Conservation (phyloP, 2,329 filamentous ascomycete species). For the Fusarium citri region DNA sequence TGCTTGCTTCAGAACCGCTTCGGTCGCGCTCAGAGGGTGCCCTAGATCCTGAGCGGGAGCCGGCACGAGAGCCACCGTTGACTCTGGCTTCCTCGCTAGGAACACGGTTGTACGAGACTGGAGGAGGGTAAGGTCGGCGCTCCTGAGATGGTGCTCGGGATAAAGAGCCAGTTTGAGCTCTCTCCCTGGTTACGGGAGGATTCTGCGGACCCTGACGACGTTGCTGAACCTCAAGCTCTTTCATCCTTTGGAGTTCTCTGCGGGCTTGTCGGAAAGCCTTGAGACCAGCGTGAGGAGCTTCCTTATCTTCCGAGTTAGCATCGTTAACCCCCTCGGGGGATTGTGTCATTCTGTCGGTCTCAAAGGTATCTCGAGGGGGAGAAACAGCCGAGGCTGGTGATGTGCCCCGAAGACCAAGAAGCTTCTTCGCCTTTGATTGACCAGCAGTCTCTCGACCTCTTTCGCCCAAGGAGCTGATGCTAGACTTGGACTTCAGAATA, state of each 20-base stretch:
- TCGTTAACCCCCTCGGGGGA: conserved; percentile 33
- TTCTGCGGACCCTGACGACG: conserved; percentile 51
- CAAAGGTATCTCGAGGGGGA: conserved; percentile 51
- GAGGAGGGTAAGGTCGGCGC: conserved; percentile 53
- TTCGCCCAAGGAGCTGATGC: conserved; percentile 72
- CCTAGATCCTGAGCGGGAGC: conserved; percentile 45
- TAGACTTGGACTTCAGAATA: conserved; percentile 74
- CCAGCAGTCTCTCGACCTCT: conserved; percentile 55
- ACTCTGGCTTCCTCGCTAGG: conserved; percentile 58
- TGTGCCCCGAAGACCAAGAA: conserved; percentile 67
- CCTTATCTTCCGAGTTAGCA: conserved; percentile 49
- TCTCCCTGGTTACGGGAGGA: conserved; percentile 28
- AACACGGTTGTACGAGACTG: conserved; percentile 58
- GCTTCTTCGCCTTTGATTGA: conserved; percentile 69
- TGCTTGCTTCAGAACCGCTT: conserved; percentile 67
- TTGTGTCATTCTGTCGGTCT: conserved; percentile 28
- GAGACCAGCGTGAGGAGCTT: conserved; percentile 62
- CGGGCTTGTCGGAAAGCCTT: conserved; percentile 69
- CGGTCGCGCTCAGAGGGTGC: conserved; percentile 61
- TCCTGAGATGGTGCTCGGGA: conserved; percentile 58
- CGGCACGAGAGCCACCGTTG: conserved; percentile 37
- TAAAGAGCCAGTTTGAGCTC: conserved; percentile 42
- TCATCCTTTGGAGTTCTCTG: conserved; percentile 67
- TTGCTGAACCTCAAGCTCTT: conserved; percentile 62
- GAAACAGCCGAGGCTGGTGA: conserved; percentile 56